Evolutionary conservation across 192 early-diverging fungal genomes (phyloP).

Genomic region (Backusella tuberculispora): DNA sequence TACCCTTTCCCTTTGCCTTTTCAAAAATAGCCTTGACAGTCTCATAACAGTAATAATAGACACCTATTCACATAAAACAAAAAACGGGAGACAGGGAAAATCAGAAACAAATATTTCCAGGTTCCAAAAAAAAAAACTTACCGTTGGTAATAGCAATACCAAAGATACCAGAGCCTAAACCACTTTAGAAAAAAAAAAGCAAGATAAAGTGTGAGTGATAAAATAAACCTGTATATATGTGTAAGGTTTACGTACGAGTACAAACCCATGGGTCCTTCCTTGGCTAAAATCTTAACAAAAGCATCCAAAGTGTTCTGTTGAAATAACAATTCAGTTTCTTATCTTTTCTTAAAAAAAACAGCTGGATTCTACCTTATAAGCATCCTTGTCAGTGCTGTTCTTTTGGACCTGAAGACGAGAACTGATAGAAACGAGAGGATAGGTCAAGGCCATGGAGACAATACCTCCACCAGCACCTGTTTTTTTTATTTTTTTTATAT

Average conservation of each 20-base stretch:
- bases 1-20: slow-evolving; percentile 54
- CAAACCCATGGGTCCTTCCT: slow-evolving; percentile 87
- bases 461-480: slow-evolving; percentile 89
- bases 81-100: not conserved
- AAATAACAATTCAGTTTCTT: not conserved
- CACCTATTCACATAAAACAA: slow-evolving; percentile 11
- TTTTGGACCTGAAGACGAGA: slow-evolving; percentile 83
- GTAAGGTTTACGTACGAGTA: slow-evolving; percentile 73
- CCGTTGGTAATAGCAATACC: slow-evolving; percentile 97
- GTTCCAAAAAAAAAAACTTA: slow-evolving; percentile 47
- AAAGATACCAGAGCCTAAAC: slow-evolving; percentile 92
- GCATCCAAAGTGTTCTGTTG: slow-evolving; percentile 68
- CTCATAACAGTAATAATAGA: slow-evolving; percentile 89
- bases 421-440: slow-evolving; percentile 84
- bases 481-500: slow-evolving; percentile 26
- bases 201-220: not conserved
- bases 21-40: slow-evolving; percentile 85
- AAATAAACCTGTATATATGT: not conserved
- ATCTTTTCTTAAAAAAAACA: not conserved
- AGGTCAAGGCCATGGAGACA: slow-evolving; percentile 92
- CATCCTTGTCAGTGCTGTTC: slow-evolving; percentile 54
- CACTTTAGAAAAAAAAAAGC: slow-evolving; percentile 55
- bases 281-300: slow-evolving; percentile 84
- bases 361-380: slow-evolving; percentile 57
- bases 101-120: not conserved